Base-by-base conservation (phyloP, 768 basidiomycete genomes). In the Suillus fuscotomentosus region DNA sequence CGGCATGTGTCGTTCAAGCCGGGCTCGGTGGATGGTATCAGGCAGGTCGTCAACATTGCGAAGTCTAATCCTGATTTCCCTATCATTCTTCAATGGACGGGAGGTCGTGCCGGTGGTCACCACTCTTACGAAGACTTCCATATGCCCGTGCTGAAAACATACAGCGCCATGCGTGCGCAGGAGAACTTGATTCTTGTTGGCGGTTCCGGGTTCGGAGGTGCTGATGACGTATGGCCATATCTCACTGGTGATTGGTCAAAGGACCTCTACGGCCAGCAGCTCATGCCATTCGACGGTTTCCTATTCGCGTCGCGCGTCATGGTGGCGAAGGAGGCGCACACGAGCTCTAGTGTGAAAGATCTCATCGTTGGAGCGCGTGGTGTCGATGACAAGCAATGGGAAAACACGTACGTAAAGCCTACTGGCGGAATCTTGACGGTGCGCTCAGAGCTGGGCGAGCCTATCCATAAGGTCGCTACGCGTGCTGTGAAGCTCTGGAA, bases 81-180 rank as follows among this genome's bases (percentile, higher is more conserved):
- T 10, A 88, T 99, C 77, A 96, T 99, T 77, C 81, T 98, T 67
- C 97, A 99, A 74, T 99, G 97, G 97, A 99, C 97, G 59, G 97
- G 97, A 70, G 97, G 97, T 42, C 94, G 97, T 69, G 97, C 96
- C 22, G 97, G 97, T 66, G 97, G 97, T 59, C 97, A 99, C 71
- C 97, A 99, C 80, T 96, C 94, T 3, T 99, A 89, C 77, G 97
- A 99, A 76, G 97, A 99, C 75, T 96, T 99, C 86, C 97, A 98
- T 72, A 95, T 96, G 76, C 97, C 97, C 1, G 87, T 98, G 70
- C 81, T 99, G 59, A 80, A 89, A 45, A 98, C 96, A 0, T 99
- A 99, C 76, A 84, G 88, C 43, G 79, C 90, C 17, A 98, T 99
- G 73, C 91, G 97, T 65, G 88, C 91, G 69, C 91, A 95, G 66